Base-by-base conservation (phyloP, 2,329 filamentous ascomycete species). In the Trichoderma afroharzianum region DNA sequence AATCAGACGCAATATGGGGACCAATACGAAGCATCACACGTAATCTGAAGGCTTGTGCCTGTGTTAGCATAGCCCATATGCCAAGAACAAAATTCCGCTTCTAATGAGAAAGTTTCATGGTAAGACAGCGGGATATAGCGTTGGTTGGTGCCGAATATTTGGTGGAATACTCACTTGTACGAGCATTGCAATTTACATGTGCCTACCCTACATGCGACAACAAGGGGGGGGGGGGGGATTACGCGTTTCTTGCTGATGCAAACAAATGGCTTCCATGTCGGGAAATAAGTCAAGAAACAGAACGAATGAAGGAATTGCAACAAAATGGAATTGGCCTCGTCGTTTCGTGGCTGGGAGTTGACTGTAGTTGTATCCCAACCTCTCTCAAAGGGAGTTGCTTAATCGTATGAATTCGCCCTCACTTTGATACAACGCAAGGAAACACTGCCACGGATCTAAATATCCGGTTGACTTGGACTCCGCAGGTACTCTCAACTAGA, bases 61-160 rank as follows among this genome's bases (percentile, higher is more conserved):
- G 12, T 26, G 63, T 7, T 53, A 26, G 63, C 63, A 67, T 50
- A 39, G 50, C 47, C 63, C 63, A 28, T 53, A 5, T 32, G 62
- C 62, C 62, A 64, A 64, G 39, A 53, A 3, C n/a, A 61, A 14
- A 32, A 30, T 18, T 32, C 14, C 26, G 53, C 53, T 28, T 28
- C 47, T 53, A 53, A 53, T 21, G 47, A 53, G 21, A 4, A 53
- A 24, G 3, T 12, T 53, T 21, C n/a, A 24, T 12, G 21, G 21
- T 24, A 24, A 24, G 47, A 14, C 47, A 21, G n/a, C 47, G 11
- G 21, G 8, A 24, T 21, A 12, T 21, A 53, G 8, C 5, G 6
- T 6, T 24, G 11, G 14, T 39, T 39, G 36, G 47, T 53, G 12
- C 11, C 8, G 24, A 18, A 63, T 53, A 15, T 24, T 5, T 50